phyloP scores from a whole-genome alignment of 2,329 filamentous ascomycete species.

The Trichocomaceae sp. region DNA sequence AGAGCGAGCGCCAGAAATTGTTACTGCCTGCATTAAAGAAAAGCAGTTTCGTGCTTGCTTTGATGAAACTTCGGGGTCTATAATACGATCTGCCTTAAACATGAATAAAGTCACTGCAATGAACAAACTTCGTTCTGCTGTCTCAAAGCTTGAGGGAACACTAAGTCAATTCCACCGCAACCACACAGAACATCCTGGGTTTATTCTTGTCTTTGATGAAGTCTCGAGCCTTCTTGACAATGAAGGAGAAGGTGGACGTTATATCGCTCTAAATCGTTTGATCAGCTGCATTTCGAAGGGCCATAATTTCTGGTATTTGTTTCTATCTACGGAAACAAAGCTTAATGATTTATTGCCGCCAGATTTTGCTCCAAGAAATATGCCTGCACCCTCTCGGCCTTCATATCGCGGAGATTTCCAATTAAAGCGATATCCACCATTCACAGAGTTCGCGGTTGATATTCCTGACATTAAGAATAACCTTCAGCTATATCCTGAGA shows the following conservation, averaged over 20 bases:
- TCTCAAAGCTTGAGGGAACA: neutral
- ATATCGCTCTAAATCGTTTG: slow-evolving; percentile 3
- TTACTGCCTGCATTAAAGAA: neutral
- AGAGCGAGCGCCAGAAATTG: neutral
- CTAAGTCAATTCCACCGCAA: neutral
- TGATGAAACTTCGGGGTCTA: neutral
- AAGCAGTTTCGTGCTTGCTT: neutral
- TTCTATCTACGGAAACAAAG: slow-evolving; percentile 1
- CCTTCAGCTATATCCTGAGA: neutral
- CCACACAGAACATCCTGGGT: neutral
- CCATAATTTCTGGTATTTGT: neutral
- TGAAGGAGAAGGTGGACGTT: neutral
- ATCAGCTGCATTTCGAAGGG: neutral
- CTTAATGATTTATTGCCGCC: neutral
- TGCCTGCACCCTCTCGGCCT: neutral
- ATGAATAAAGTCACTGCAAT: neutral
- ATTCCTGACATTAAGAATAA: slow-evolving; percentile 5
- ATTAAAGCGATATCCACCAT: neutral
- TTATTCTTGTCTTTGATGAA: slow-evolving; percentile 4
- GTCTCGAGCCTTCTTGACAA: slow-evolving; percentile 1
- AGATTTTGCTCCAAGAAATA: neutral
- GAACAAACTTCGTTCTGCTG: neutral
- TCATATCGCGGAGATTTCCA: neutral
- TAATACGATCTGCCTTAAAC: neutral
- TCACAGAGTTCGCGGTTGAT: neutral